Evolutionary conservation across 805 yeast genomes (phyloP).

Genomic region (Blastobotrys mokoenaii): DNA sequence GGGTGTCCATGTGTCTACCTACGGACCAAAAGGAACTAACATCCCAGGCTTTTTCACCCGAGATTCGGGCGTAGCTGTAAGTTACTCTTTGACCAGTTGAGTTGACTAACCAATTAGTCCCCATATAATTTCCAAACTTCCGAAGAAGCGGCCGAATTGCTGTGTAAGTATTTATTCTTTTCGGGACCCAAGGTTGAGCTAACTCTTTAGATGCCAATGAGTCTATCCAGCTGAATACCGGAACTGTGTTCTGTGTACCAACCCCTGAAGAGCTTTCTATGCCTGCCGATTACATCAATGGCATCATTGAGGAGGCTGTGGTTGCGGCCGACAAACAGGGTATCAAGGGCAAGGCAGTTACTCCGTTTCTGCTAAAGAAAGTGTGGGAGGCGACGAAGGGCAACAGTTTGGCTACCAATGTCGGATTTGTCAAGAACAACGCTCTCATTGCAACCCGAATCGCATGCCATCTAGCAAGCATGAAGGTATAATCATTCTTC

Average conservation of each 20-base stretch:
- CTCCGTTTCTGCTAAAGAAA: conserved; percentile 65
- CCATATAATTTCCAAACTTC: conserved; percentile 55
- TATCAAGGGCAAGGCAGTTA: conserved; percentile 62
- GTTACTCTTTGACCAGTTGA: not conserved
- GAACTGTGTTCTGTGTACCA: conserved; percentile 73
- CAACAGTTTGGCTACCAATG: conserved; percentile 57
- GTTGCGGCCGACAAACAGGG: conserved; percentile 44
- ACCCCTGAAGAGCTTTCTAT: conserved; percentile 63
- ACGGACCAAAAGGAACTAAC: conserved; percentile 41
- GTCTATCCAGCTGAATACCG: conserved; percentile 48
- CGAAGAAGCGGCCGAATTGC: conserved; percentile 52
- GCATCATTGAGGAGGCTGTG: conserved; percentile 51
- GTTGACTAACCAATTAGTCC: conserved; percentile 28
- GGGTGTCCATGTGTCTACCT: conserved; percentile 78
- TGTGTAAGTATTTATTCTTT: conserved; percentile 30
- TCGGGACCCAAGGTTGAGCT: not conserved
- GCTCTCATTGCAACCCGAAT: conserved; percentile 61
- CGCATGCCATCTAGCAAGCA: conserved; percentile 42
- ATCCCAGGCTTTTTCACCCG: conserved; percentile 80
- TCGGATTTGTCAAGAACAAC: conserved; percentile 69
- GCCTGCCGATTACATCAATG: conserved; percentile 41
- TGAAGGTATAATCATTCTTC: conserved; percentile 25
- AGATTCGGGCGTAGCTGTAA: conserved; percentile 51
- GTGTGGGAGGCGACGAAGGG: conserved; percentile 68
- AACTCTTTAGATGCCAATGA: conserved; percentile 30